Conservation (phyloP, 345 rosid genomes). For the Dipteronia dyeriana region DNA sequence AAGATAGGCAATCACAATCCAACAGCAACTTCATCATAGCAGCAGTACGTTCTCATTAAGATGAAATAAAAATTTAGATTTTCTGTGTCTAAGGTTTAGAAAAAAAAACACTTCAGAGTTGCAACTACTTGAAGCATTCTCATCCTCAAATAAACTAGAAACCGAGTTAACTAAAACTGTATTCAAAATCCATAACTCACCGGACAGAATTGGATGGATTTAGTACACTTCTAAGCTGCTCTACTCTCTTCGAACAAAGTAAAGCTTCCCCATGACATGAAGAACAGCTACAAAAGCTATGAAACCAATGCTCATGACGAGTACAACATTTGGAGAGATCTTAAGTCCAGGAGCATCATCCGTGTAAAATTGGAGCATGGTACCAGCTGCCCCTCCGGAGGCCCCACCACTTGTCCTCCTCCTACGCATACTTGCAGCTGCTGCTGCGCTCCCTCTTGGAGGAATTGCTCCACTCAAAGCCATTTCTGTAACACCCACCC, state of each 20-base stretch:
- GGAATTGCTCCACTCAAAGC: constrained; percentile 56
- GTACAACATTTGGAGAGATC: constrained; percentile 64
- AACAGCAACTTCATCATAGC: background rate
- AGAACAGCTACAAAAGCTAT: constrained; percentile 62
- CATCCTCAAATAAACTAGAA: background rate
- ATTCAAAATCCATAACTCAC: constrained; percentile 1
- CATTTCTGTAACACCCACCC: constrained; percentile 40
- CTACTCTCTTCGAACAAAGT: constrained; percentile 38
- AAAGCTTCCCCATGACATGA: constrained; percentile 63
- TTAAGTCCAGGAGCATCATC: constrained; percentile 67
- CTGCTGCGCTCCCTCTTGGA: constrained; percentile 67
- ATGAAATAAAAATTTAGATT: background rate
- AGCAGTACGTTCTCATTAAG: background rate
- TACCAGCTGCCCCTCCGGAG: constrained; percentile 52
- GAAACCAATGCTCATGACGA: constrained; percentile 67
- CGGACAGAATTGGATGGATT: background rate
- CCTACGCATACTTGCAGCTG: constrained; percentile 60
- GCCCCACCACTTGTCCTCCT: constrained; percentile 53
- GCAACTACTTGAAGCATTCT: constrained; percentile 1
- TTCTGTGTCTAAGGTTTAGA: background rate
- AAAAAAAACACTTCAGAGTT: constrained; percentile 2
- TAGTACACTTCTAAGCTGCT: background rate
- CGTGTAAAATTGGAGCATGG: constrained; percentile 65
- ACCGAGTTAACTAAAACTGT: background rate
- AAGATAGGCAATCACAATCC: background rate